Conservation (phyloP, 83 land plant genomes). For the Isoetes engelmannii region DNA sequence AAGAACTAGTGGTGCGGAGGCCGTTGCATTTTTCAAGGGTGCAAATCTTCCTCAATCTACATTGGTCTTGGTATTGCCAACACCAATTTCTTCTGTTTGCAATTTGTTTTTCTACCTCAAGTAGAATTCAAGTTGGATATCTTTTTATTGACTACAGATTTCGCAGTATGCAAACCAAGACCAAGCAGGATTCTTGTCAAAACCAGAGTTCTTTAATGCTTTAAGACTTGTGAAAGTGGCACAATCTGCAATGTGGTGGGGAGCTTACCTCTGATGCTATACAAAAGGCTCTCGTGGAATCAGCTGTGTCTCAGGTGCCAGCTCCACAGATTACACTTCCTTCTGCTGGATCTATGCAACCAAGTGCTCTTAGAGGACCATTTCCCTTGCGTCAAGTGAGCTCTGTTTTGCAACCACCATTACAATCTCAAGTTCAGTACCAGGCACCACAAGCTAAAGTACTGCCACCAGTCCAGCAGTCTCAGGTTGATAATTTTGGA, state of each 20-base stretch:
- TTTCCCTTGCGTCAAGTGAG: too few species aligned
- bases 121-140: too few species aligned
- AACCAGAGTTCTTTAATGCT: constrained; percentile 78
- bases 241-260: constrained; percentile 70
- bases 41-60: constrained; percentile 25
- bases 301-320: constrained; percentile 76
- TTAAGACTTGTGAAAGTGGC: constrained; percentile 90
- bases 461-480: too few species aligned
- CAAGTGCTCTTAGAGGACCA: too few species aligned
- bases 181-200: constrained; percentile 54
- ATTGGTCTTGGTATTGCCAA: constrained; percentile 26
- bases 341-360: too few species aligned
- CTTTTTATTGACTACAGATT: too few species aligned
- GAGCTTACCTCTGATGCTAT: constrained; percentile 74
- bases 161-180: constrained; percentile 79
- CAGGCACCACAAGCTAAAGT: too few species aligned
- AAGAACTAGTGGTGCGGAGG: constrained; percentile 29
- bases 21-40: constrained; percentile 34
- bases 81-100: neutral
- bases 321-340: constrained; percentile 77
- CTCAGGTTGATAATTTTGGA: too few species aligned
- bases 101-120: too few species aligned
- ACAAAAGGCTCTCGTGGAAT: constrained; percentile 58
- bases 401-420: too few species aligned
- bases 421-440: too few species aligned